Evolutionary conservation across 2,329 filamentous ascomycete genomes (phyloP), one percentile per base, ranked within the genome.

Genomic region (Alternaria infectoria): DNA sequence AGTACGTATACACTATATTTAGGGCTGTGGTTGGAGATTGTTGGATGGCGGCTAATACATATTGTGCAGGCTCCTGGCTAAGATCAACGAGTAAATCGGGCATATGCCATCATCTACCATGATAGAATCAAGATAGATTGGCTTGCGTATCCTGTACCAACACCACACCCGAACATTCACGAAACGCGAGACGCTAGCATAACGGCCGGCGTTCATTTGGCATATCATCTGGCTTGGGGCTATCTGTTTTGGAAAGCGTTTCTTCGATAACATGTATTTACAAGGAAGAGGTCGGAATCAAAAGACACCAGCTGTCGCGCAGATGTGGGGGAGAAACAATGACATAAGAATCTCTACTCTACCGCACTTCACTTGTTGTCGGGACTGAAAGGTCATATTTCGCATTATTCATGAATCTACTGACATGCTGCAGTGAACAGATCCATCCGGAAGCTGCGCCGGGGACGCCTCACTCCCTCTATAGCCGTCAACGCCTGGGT

Each of bases 31-130:
- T 8, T 30, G 26, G 1, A 45, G 11, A 4, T 21, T 46, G 6
- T 19, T 2, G 30, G 12, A 49, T 21, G n/a, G 26, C n/a, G n/a
- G 23, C 65, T 67, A 46, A 67, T 15, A n/a, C 45, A 19, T 17
- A 2, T 23, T 75, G 12, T 23, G n/a, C 75, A 97, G 95, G 82
- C 93, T 99, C 74, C 89, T 99, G 66, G 96, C 96, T 82, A 99
- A 98, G 91, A 97, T 99, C 88, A 97, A 93, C 85, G 95, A 98
- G 88, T 97, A 92, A 60, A 74, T 51, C 23, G 19, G 28, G 19
- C 23, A 25, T 19, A 2, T 36, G 49, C 23, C 49, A 36, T 52
- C 9, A 52, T 52, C 28, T 36, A 15, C 17, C 5, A 36, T 12
- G 36, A n/a, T 13, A 52, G 9, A 36, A 7, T 40, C 19, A 46